Base-by-base conservation (phyloP, 169 alveolate species). In the Cryptosporidium ubiquitum region DNA sequence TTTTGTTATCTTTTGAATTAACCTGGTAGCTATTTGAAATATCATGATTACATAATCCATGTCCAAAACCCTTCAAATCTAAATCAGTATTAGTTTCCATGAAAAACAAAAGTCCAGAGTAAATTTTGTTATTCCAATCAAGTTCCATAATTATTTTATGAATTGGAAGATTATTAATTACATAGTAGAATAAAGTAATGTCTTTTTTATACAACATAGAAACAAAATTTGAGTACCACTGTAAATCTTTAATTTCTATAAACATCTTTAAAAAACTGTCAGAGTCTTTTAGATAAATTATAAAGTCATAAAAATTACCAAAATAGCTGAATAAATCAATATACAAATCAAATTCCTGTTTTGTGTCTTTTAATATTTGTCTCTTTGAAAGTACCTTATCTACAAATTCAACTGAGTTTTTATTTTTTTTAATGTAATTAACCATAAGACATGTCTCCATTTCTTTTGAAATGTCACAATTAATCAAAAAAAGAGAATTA, bases 271-370 rank as follows among this genome's bases (percentile, higher is more conserved):
- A 20, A 64, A 79, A 58, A 18, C 40, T 26, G 5, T 20, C 47
- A 7, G 89, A 64, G 12, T 61, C 66, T 20, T 79, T 61, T 7
- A 79, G n/a, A 64, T 42, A 79, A 3, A n/a, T 18, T 37, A 79
- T 79, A 29, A 79, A 79, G 23, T 44, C 68, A 31, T n/a, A 10
- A 52, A 73, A 58, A n/a, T 31, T 61, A 40, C 35, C 68, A 61
- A 58, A 79, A 26, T 79, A 61, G 16, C 39, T 79, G 58, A 79
- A 79, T 40, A 79, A 26, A 7, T 61, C 75, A 42, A 64, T 16
- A 61, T 20, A 61, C 16, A 61, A 40, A 64, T 61, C 68, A 31
- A 79, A 42, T 14, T 79, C 73, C 6, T 79, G 33, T 33, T 23
- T 7, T n/a, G 68, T 6, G n/a, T 61, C 58, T 31, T 39, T 33